Conservation (phyloP, 306 rosid genomes). For the Lithocarpus polystachyus region DNA sequence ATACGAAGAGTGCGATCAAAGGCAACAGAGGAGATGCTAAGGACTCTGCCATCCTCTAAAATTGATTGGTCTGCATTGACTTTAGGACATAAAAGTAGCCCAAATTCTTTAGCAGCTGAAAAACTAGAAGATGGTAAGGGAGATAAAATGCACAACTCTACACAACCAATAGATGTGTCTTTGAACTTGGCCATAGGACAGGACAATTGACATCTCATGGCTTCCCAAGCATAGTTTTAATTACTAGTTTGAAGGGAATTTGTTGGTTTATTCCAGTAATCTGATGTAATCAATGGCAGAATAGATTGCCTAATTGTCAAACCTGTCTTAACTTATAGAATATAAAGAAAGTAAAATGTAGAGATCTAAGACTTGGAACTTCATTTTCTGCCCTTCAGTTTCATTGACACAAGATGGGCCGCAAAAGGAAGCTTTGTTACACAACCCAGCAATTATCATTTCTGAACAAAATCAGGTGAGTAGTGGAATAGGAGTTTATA, state of each 20-base stretch:
- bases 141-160: constrained; percentile 32
- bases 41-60: constrained; percentile 66
- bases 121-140: constrained; percentile 31
- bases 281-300: neutral
- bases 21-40: constrained; percentile 94
- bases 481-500: constrained; percentile 14
- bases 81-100: constrained; percentile 40
- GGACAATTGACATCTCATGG: constrained; percentile 25
- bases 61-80: constrained; percentile 60
- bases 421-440: constrained; percentile 39
- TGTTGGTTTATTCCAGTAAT: constrained; percentile 18
- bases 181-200: constrained; percentile 31
- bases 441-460: constrained; percentile 26
- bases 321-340: constrained; percentile 5
- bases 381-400: constrained; percentile 42
- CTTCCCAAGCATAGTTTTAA: constrained; percentile 41
- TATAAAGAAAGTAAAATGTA: constrained; percentile 16
- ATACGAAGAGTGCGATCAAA: constrained; percentile 81
- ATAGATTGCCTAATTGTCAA: constrained; percentile 7
- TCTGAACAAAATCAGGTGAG: constrained; percentile 63
- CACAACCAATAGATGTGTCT: constrained; percentile 31
- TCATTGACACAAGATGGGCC: constrained; percentile 32
- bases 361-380: constrained; percentile 24
- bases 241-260: constrained; percentile 12
- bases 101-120: constrained; percentile 38